phyloP scores from a whole-genome alignment of 2,329 filamentous ascomycete genomes.

The Capronia coronata region DNA sequence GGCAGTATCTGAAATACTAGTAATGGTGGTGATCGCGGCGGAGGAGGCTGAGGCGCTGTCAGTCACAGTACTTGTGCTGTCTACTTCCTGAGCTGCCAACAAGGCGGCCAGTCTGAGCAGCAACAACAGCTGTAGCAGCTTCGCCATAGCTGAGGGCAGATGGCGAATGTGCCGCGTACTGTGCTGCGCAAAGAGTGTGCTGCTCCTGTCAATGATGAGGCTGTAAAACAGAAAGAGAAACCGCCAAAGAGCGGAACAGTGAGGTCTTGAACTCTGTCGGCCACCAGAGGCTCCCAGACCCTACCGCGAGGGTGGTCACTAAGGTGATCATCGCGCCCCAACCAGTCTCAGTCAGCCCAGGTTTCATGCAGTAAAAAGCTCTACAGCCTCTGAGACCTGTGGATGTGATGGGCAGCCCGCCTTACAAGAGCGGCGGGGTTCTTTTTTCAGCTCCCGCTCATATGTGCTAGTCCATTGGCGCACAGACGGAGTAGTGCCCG shows the following conservation, averaged over 20 bases:
- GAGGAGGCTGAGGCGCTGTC: background rate
- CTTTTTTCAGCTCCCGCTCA: constrained; percentile 17
- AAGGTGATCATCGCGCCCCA: background rate
- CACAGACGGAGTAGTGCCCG: constrained; percentile 2
- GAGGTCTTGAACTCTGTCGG: constrained; percentile 10
- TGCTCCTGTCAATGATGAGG: constrained; percentile 7
- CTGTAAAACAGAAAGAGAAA: constrained; percentile 12
- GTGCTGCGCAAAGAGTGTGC: background rate
- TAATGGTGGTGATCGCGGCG: constrained; percentile 1
- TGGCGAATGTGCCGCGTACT: constrained; percentile 12
- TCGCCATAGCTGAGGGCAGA: constrained; percentile 12
- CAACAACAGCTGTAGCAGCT: constrained; percentile 7
- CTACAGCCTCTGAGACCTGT: background rate
- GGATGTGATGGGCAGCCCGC: constrained; percentile 15
- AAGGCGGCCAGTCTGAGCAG: constrained; percentile 6
- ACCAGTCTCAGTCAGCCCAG: constrained; percentile 6
- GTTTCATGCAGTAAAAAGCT: constrained; percentile 8
- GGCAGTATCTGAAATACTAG: background rate
- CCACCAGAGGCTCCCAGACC: background rate
- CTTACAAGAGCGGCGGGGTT: constrained; percentile 13
- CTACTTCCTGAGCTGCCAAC: constrained; percentile 2
- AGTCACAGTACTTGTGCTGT: constrained; percentile 1
- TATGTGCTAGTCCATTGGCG: constrained; percentile 12
- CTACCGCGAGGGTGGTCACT: background rate
- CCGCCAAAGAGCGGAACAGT: constrained; percentile 13